Percentiles rank a stretch among this genome's conserved stretches.
Evolutionary conservation across 2,329 filamentous ascomycete genomes (phyloP).

Genomic region (Hirsutella minnesotensis): DNA sequence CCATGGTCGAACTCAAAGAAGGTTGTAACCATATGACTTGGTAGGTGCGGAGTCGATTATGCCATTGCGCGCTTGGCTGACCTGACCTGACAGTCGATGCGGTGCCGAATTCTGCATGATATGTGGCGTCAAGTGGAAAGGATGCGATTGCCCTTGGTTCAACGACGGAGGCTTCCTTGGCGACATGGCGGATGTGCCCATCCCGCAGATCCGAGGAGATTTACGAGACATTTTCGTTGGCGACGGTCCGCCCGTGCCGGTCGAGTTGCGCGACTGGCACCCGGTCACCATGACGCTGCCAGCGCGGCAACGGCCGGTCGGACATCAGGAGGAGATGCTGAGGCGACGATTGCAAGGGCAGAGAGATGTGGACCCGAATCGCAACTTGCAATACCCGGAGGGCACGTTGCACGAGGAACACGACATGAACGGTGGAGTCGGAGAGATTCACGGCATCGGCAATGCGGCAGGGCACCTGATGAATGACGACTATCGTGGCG

Average conservation of each 20-base stretch:
- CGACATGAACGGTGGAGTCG: slow-evolving; percentile 17
- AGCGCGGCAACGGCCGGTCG: slow-evolving; percentile 12
- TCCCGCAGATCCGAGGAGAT: slow-evolving; percentile 17
- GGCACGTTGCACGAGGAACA: slow-evolving; percentile 28
- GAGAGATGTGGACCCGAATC: slow-evolving; percentile 26
- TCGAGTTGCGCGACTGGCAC: slow-evolving; percentile 14
- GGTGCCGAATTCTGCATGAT: slow-evolving; percentile 80
- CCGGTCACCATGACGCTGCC: slow-evolving; percentile 9
- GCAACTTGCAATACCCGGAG: slow-evolving; percentile 13
- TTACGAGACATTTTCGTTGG: slow-evolving; percentile 8
- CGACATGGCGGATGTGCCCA: slow-evolving; percentile 39
- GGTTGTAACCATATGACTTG: slow-evolving; percentile 86
- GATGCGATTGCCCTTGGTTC: slow-evolving; percentile 73
- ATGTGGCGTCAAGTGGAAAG: slow-evolving; percentile 73
- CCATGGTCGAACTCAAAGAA: slow-evolving; percentile 67
- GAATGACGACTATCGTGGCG: slow-evolving; percentile 43
- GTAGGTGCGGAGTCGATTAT: slow-evolving; percentile 31
- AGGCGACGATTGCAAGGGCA: slow-evolving; percentile 34
- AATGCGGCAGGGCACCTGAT: slow-evolving; percentile 46
- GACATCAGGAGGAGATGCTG: slow-evolving; percentile 36
- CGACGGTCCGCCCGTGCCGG: slow-evolving; percentile 16
- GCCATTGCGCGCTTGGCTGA: not conserved
- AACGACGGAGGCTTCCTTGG: slow-evolving; percentile 45
- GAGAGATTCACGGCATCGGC: slow-evolving; percentile 30
- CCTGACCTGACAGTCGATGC: slow-evolving; percentile 44